These are phyloP conservation scores for Gelatoporia subvermispora DNA, from an alignment of 768 basidiomycete genomes.

Conservation along the genomic window DNA sequence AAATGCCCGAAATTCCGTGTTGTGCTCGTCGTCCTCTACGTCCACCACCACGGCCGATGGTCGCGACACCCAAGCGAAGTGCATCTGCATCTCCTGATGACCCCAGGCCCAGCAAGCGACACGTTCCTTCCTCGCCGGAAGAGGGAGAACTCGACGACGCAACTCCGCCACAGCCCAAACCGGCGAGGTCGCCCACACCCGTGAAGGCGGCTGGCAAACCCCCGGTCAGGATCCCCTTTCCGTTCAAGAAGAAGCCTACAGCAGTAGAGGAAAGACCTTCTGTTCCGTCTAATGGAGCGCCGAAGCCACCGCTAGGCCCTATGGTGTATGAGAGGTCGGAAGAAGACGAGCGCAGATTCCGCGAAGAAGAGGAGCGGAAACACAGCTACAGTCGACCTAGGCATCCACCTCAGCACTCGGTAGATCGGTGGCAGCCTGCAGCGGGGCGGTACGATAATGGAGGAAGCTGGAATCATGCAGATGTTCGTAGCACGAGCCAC, in stretches of 20 bases:
- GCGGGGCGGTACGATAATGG: slow-evolving; percentile 9
- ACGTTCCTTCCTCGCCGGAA: slow-evolving; percentile 60
- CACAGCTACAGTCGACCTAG: slow-evolving; percentile 12
- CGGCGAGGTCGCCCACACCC: slow-evolving; percentile 26
- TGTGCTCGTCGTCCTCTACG: slow-evolving; percentile 2
- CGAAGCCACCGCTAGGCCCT: not conserved
- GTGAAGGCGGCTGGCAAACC: slow-evolving; percentile 26
- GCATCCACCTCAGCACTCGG: slow-evolving; percentile 10
- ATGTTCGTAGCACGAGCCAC: not conserved
- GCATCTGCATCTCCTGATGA: slow-evolving; percentile 50
- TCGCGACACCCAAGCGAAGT: slow-evolving; percentile 44
- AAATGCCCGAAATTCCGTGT: not conserved
- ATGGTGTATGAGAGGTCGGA: slow-evolving; percentile 33
- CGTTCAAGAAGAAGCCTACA: slow-evolving; percentile 54
- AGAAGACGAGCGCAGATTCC: slow-evolving; percentile 40
- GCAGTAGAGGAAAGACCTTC: slow-evolving; percentile 9
- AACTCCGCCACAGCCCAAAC: slow-evolving; percentile 17
- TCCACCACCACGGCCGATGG: not conserved
- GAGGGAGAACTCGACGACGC: slow-evolving; percentile 79
- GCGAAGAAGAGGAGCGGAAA: slow-evolving; percentile 32
- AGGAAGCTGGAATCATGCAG: not conserved
- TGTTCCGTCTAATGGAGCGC: slow-evolving; percentile 5
- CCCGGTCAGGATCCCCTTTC: slow-evolving; percentile 57
- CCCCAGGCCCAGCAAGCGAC: slow-evolving; percentile 50
- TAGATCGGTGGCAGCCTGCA: slow-evolving; percentile 37